Conservation (phyloP, 352 stramenopile genomes). For the Phytophthora pini region DNA sequence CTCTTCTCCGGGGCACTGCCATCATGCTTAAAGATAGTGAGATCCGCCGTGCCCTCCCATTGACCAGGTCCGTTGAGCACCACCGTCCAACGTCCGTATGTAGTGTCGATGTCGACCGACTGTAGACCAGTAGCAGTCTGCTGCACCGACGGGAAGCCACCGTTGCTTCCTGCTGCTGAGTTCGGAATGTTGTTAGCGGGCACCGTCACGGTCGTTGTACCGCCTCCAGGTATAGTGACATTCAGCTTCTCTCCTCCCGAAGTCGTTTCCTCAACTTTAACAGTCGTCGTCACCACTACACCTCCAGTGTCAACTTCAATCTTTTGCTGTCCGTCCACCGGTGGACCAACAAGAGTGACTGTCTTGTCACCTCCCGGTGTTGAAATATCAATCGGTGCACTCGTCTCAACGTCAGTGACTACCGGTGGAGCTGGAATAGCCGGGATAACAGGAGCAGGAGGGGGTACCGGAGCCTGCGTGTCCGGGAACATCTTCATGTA, state of each 20-base stretch:
- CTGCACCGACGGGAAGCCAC: too few species aligned
- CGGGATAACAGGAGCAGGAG: constrained; percentile 4
- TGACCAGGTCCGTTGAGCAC: too few species aligned
- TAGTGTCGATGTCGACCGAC: too few species aligned
- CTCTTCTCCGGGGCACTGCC: too few species aligned
- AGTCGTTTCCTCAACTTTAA: constrained; percentile 1
- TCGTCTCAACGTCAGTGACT: not conserved
- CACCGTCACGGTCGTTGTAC: constrained; percentile 11
- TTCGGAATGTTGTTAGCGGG: constrained; percentile 3
- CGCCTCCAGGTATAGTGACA: constrained; percentile 15
- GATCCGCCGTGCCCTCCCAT: too few species aligned
- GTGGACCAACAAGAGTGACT: constrained; percentile 8
- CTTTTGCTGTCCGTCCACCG: constrained; percentile 2
- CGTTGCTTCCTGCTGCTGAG: too few species aligned
- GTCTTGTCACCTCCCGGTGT: constrained; percentile 8
- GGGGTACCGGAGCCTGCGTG: constrained; percentile 6
- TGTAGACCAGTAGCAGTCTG: too few species aligned
- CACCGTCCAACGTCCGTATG: too few species aligned
- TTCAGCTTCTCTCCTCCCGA: constrained; percentile 11
- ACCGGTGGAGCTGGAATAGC: constrained; percentile 1
- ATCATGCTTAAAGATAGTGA: too few species aligned
- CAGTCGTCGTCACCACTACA: constrained; percentile 7
- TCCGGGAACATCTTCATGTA: constrained; percentile 39
- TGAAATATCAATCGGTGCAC: constrained; percentile 12
- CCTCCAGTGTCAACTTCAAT: constrained; percentile 9